Percentiles rank a stretch among this genome's conserved stretches.
phyloP scores from a whole-genome alignment of 2,329 filamentous ascomycete species.

The Aureobasidium sp. region DNA sequence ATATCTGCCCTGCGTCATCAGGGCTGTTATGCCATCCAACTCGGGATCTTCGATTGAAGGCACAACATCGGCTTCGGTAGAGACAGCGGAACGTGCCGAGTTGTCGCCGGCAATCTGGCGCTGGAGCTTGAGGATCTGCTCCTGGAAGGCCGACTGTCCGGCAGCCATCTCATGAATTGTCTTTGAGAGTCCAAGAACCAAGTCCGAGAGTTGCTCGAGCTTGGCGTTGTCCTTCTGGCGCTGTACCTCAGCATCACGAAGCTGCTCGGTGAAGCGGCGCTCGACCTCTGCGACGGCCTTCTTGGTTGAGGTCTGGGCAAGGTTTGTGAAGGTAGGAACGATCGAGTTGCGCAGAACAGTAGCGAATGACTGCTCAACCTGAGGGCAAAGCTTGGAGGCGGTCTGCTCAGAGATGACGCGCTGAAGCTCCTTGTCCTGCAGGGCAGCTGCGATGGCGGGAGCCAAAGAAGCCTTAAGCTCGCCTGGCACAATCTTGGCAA shows the following conservation, averaged over 20 bases:
- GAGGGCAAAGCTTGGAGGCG: constrained; percentile 55
- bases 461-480: constrained; percentile 68
- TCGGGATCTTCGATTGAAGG: constrained; percentile 47
- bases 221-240: constrained; percentile 52
- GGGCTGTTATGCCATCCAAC: constrained; percentile 52
- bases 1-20: constrained; percentile 50
- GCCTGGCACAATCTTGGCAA: constrained; percentile 50
- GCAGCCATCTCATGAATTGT: constrained; percentile 63
- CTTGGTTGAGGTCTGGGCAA: constrained; percentile 51
- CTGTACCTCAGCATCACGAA: constrained; percentile 44
- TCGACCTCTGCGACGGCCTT: constrained; percentile 62
- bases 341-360: constrained; percentile 40
- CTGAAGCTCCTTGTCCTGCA: constrained; percentile 67
- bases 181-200: constrained; percentile 58
- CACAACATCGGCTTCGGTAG: constrained; percentile 24
- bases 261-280: constrained; percentile 45
- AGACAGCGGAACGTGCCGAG: constrained; percentile 11
- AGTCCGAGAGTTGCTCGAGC: constrained; percentile 62
- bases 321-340: constrained; percentile 46
- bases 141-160: constrained; percentile 61
- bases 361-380: constrained; percentile 61
- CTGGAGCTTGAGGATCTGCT: constrained; percentile 39
- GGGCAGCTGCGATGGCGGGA: constrained; percentile 53
- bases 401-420: constrained; percentile 66
- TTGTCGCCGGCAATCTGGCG: constrained; percentile 28